Base-by-base conservation (phyloP, 306 rosid genomes). In the Acacia crassicarpa region DNA sequence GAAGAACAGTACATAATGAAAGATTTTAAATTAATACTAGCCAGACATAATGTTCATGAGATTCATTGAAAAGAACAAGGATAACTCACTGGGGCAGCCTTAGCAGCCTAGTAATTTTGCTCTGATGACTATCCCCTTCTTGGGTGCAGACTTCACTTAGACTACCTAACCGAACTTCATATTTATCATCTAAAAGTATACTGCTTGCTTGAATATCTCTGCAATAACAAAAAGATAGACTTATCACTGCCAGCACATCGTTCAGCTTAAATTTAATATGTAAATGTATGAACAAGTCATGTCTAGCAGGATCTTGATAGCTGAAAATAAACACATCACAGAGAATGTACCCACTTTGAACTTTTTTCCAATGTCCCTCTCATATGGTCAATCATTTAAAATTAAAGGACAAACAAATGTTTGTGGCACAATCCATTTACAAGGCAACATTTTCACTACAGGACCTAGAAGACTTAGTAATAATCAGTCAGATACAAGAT, bases 191-290 rank as follows among this genome's bases (percentile, higher is more conserved):
- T 53, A 91, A 88, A 66, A 91, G 90, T 73, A 91, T 85, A 79
- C 95, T 91, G 85, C 95, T 89, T 43, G 95, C 93, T 89, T 89
- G 95, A 76, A 91, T 87, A 82, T 91, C 90, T 87, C 95, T 91
- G 27, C 85, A 83, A 67, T 38, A 17, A 73, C 69, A 66, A 81
- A 82, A 74, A 58, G 63, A 45, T 7, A 71, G 58, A 71, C 5
- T 12, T 12, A n/a, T 71, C 40, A 71, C 38, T 44, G 9, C 58
- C 30, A 25, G 38, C 58, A 71, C 40, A 71, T 11, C 35, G 4
- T 51, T 22, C 38, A 44, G n/a, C 75, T 23, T 70, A 22, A 10
- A 46, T 41, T 67, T 67, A 35, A 67, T 8, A 67, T 40, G 73
- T 1, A 68, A 68, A 68, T 14, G 16, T 9, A 30, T 40, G 30